Conservation (phyloP, 495 filamentous ascomycete genomes). For the Annulohypoxylon nitens region DNA sequence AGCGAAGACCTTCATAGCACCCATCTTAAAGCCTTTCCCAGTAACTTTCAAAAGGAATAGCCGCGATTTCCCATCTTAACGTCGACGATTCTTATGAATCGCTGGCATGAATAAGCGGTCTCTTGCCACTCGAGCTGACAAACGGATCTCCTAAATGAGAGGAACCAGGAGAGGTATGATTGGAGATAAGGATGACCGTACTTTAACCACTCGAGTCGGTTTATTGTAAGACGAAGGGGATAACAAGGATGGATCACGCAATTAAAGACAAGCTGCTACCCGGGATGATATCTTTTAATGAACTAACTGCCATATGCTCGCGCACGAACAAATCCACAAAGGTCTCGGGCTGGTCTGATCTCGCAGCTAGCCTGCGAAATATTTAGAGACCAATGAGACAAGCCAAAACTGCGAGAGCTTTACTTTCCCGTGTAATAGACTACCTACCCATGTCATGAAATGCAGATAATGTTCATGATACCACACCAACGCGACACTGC, state of each 20-base stretch:
- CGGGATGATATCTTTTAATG: too few species aligned
- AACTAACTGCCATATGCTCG: background rate
- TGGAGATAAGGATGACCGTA: background rate
- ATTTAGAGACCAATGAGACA: background rate
- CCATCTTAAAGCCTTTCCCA: too few species aligned
- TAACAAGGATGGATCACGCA: background rate
- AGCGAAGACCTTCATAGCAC: too few species aligned
- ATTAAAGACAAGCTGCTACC: background rate
- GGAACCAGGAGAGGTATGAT: background rate
- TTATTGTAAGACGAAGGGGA: background rate
- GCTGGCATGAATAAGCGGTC: background rate
- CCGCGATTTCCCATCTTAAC: background rate
- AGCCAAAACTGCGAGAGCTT: too few species aligned
- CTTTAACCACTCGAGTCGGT: constrained; percentile 14
- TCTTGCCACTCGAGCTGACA: background rate
- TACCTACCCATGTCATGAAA: background rate
- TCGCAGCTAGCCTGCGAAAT: background rate
- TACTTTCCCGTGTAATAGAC: too few species aligned
- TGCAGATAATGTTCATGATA: background rate
- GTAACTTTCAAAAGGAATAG: too few species aligned
- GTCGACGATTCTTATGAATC: background rate
- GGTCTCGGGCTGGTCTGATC: background rate
- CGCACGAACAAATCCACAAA: background rate
- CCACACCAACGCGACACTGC: background rate
- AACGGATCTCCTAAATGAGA: background rate